Conservation (phyloP, 129 eudicot species). For the Flaveria brownii region DNA sequence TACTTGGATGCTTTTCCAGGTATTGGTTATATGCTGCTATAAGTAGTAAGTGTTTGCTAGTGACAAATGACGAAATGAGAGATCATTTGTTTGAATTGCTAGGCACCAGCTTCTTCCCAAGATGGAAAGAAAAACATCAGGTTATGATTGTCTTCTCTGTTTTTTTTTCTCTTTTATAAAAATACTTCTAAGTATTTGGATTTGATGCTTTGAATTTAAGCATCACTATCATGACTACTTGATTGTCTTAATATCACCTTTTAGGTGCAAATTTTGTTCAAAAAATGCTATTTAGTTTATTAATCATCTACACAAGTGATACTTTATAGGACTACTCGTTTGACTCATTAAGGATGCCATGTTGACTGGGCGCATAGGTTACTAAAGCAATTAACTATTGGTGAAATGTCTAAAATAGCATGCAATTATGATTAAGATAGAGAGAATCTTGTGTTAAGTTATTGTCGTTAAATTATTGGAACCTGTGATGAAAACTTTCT, state of each 20-base stretch:
- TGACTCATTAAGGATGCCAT: background rate
- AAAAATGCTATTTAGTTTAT: background rate
- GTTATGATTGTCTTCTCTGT: slow-evolving; percentile 27
- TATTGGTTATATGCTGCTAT: slow-evolving; percentile 97
- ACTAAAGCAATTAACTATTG: background rate
- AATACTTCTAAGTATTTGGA: background rate
- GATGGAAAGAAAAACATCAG: slow-evolving; percentile 98
- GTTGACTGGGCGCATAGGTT: background rate
- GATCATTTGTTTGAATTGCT: slow-evolving; percentile 83
- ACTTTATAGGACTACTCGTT: background rate
- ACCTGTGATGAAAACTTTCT: background rate
- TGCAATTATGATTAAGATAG: background rate
- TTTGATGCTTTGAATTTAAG: background rate
- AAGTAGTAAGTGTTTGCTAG: slow-evolving; percentile 71
- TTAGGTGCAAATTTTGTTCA: background rate
- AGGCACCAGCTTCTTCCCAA: slow-evolving; percentile 85
- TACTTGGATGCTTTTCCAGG: slow-evolving; percentile 40
- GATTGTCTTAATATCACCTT: background rate
- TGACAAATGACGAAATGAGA: slow-evolving; percentile 96
- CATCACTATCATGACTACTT: background rate
- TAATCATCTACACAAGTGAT: background rate
- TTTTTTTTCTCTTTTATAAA: background rate
- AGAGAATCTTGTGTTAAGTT: background rate
- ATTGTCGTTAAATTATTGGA: background rate
- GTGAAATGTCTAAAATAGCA: slow-evolving; percentile 6